Percentiles rank a stretch among this genome's conserved stretches.
These are phyloP conservation scores for Daucus carota DNA, from an alignment of 129 eudicot genomes.

Conservation along the genomic window DH1_v3.0 NC_030387.2:31483501-31484000, in stretches of 20 bases:
- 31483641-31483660: background rate
- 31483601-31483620: background rate
- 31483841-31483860: background rate
- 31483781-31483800: too few relatives aligned
- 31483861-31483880: background rate
- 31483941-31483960: background rate
- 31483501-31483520: conserved; percentile 89
- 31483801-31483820: too few relatives aligned
- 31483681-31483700: background rate
- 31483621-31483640: background rate
- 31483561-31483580: background rate
- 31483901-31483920: background rate
- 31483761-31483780: too few relatives aligned
- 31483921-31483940: background rate
- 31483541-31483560: background rate
- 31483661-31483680: background rate
- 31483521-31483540: background rate
- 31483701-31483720: background rate
- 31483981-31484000: background rate
- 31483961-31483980: background rate
- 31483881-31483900: background rate
- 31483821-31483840: background rate
- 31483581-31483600: background rate
- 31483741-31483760: too few relatives aligned
- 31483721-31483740: background rate